A percentile compares a stretch with the other conserved stretches of the same genome.
phyloP scores from a whole-genome alignment of 2,329 filamentous ascomycete species.

The Conoideocrella luteorostrata region DNA sequence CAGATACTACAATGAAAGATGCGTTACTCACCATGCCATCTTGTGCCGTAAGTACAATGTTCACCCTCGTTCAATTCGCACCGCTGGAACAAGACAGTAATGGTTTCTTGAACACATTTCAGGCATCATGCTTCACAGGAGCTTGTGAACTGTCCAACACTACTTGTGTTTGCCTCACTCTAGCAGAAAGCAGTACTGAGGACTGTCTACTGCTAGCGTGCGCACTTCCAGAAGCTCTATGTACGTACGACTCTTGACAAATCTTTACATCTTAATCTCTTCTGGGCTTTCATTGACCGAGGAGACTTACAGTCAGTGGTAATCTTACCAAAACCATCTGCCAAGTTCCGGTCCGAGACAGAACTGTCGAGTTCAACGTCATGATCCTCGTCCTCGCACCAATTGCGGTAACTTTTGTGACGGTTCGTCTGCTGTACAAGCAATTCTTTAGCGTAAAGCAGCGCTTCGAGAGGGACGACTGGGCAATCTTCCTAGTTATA shows the following conservation, averaged over 20 bases:
- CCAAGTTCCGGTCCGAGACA: neutral
- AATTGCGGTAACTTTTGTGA: slow-evolving; percentile 23
- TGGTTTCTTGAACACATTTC: too few relatives aligned
- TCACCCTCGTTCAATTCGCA: too few relatives aligned
- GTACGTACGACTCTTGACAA: neutral
- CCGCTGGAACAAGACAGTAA: too few relatives aligned
- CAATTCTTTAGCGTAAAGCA: slow-evolving; percentile 25
- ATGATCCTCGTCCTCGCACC: neutral
- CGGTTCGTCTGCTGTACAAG: slow-evolving; percentile 29
- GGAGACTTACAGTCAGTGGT: neutral
- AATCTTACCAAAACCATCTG: slow-evolving; percentile 1
- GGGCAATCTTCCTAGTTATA: slow-evolving; percentile 22
- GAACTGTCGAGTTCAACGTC: neutral
- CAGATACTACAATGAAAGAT: too few relatives aligned
- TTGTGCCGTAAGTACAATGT: too few relatives aligned
- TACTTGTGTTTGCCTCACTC: neutral
- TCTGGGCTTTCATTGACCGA: too few relatives aligned
- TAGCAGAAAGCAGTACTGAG: neutral
- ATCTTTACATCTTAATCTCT: too few relatives aligned
- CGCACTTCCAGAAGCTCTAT: slow-evolving; percentile 1
- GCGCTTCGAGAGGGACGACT: slow-evolving; percentile 29
- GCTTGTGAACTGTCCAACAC: neutral
- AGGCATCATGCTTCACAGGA: neutral
- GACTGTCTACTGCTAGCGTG: slow-evolving; percentile 1
- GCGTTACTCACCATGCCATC: too few relatives aligned